Evolutionary conservation across 2,329 filamentous ascomycete species (phyloP).

Genomic region (Cladosporium colombiae): DNA sequence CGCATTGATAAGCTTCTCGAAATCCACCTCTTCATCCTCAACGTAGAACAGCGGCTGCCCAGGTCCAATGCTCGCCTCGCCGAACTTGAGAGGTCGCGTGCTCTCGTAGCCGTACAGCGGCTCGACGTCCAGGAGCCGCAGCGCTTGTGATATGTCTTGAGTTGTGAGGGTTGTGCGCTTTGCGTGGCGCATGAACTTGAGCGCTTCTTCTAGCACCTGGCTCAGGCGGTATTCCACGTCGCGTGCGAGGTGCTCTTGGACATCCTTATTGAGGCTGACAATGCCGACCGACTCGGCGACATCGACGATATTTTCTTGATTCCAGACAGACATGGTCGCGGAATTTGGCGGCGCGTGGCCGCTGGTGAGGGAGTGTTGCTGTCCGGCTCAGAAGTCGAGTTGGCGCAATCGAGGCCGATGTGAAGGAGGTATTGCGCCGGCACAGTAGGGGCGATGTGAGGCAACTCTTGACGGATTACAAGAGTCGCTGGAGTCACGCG

Average conservation of each 20-base stretch:
- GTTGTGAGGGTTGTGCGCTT: conserved; percentile 85
- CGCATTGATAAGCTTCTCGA: conserved; percentile 97
- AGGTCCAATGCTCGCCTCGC: conserved; percentile 88
- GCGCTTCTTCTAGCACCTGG: conserved; percentile 87
- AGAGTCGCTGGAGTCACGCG: not conserved
- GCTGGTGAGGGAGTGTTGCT: not conserved
- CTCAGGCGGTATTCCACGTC: conserved; percentile 95
- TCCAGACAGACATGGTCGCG: conserved; percentile 73
- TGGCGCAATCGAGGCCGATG: not conserved
- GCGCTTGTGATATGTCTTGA: conserved; percentile 82
- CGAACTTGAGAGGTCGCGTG: conserved; percentile 82
- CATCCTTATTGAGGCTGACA: conserved; percentile 75
- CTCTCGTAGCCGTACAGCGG: conserved; percentile 96
- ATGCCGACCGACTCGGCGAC: conserved; percentile 96
- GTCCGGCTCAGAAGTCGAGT: conserved; percentile 3
- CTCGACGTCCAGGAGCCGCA: conserved; percentile 86
- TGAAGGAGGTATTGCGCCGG: conserved; percentile 1
- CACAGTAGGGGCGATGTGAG: not conserved
- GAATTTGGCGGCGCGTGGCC: not conserved
- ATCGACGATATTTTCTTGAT: conserved; percentile 91
- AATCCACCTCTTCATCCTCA: conserved; percentile 97
- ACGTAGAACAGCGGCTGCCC: conserved; percentile 96
- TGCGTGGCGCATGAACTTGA: conserved; percentile 93
- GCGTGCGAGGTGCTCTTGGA: conserved; percentile 81
- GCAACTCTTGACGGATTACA: not conserved